Evolutionary conservation across 2,329 filamentous ascomycete species (phyloP).

Genomic region (Ophiosphaerella narmari): DNA sequence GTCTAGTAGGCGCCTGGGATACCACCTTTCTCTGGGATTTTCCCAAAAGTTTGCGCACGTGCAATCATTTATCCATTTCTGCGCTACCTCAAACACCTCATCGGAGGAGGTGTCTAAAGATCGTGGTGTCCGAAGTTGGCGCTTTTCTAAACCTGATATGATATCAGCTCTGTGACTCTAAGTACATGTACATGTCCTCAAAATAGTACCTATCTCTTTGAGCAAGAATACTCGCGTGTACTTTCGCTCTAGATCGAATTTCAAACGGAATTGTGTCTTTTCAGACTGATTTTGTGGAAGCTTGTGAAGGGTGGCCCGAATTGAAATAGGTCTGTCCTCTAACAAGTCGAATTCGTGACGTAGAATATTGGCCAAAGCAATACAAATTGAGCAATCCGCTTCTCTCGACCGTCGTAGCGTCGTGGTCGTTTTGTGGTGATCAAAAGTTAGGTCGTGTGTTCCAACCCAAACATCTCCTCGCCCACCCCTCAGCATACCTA

Average conservation of each 20-base stretch:
- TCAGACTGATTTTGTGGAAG: too few species aligned
- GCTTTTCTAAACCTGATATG: neutral
- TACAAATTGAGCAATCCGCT: conserved; percentile 14
- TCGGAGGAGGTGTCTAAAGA: neutral
- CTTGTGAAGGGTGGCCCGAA: neutral
- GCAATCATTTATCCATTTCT: conserved; percentile 15
- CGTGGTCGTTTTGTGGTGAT: conserved; percentile 10
- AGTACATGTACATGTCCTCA: neutral
- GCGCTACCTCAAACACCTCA: conserved; percentile 8
- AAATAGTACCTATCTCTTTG: neutral
- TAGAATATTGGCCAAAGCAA: conserved; percentile 3
- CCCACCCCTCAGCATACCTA: conserved; percentile 9
- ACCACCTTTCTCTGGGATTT: conserved; percentile 1
- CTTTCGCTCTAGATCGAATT: neutral
- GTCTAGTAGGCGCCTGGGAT: conserved; percentile 11
- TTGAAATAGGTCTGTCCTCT: neutral
- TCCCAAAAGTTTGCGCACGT: conserved; percentile 10
- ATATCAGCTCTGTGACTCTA: neutral
- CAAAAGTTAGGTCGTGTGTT: conserved; percentile 4
- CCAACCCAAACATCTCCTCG: conserved; percentile 1
- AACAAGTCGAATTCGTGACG: neutral
- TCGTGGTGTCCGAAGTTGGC: neutral
- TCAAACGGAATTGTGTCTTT: neutral
- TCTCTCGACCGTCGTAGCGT: conserved; percentile 5
- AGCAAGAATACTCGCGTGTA: neutral